Conservation (phyloP, 768 basidiomycete species). For the Pleurotus giganteus region DNA sequence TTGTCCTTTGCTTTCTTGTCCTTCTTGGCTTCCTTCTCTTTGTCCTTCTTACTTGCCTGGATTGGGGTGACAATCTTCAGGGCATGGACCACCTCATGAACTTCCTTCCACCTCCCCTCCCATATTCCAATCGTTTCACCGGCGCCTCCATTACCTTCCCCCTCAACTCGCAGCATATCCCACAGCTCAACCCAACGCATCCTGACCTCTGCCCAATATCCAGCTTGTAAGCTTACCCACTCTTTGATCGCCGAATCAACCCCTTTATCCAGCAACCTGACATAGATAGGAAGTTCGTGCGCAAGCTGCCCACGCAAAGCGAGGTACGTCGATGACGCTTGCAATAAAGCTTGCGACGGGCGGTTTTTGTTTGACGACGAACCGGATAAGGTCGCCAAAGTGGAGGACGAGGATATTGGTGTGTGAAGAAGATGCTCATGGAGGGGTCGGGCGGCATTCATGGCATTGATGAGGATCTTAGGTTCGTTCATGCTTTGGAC, state of each 20-base stretch:
- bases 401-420: conserved; percentile 32
- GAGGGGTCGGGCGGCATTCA: conserved; percentile 71
- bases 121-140: conserved; percentile 74
- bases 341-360: conserved; percentile 63
- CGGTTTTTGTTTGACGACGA: conserved; percentile 46
- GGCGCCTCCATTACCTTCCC: conserved; percentile 62
- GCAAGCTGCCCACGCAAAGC: conserved; percentile 73
- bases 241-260: conserved; percentile 49
- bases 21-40: conserved; percentile 14
- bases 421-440: conserved; percentile 71
- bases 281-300: conserved; percentile 66
- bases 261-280: conserved; percentile 58
- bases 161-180: conserved; percentile 76
- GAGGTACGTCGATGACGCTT: conserved; percentile 74
- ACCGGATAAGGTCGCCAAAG: background rate
- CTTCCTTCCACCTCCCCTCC: conserved; percentile 66
- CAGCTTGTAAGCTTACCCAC: conserved; percentile 54
- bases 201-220: conserved; percentile 58
- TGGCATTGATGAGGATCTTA: conserved; percentile 62
- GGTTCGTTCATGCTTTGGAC: conserved; percentile 62
- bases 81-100: conserved; percentile 45
- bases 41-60: conserved; percentile 1
- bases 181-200: conserved; percentile 79
- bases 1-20: conserved; percentile 19
- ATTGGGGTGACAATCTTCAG: conserved; percentile 30